Evolutionary conservation across 2,329 filamentous ascomycete genomes (phyloP).

Genomic region (Neonectria punicea): DNA sequence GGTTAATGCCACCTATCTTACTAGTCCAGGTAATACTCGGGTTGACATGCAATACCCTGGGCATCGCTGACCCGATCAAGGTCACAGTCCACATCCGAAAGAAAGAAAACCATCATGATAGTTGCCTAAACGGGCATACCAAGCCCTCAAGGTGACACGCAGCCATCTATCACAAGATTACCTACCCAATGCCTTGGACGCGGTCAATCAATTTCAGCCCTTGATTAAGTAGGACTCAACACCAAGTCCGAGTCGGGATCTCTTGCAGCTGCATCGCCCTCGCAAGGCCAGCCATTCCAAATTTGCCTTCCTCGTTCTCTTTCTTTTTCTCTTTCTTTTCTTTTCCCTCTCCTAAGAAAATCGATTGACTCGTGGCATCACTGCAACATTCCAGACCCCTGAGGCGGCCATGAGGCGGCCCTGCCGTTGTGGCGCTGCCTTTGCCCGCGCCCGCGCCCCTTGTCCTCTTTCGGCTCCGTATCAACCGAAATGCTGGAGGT

Average conservation of each 20-base stretch:
- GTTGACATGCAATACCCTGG: too few species aligned
- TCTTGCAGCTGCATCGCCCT: neutral
- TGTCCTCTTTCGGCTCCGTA: neutral
- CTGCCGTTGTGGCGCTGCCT: slow-evolving; percentile 11
- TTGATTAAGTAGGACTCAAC: neutral
- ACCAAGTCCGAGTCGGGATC: neutral
- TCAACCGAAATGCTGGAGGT: neutral
- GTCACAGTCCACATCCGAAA: neutral
- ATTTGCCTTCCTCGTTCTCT: neutral
- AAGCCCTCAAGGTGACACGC: slow-evolving; percentile 3
- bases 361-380: slow-evolving; percentile 15
- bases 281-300: neutral
- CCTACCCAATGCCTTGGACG: neutral
- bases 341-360: too few species aligned
- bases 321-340: neutral
- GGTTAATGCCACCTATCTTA: too few species aligned
- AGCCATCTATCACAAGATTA: neutral
- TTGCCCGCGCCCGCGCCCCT: neutral
- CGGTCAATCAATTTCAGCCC: neutral
- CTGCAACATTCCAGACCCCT: slow-evolving; percentile 13
- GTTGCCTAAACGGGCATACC: neutral
- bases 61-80: neutral
- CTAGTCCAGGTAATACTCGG: neutral
- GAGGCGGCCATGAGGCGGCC: slow-evolving; percentile 15
- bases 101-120: neutral